A percentile compares a stretch with the other conserved stretches of the same genome.
Conservation (phyloP, 257 asterid genomes). For the Paraleonurus japonicus region DNA sequence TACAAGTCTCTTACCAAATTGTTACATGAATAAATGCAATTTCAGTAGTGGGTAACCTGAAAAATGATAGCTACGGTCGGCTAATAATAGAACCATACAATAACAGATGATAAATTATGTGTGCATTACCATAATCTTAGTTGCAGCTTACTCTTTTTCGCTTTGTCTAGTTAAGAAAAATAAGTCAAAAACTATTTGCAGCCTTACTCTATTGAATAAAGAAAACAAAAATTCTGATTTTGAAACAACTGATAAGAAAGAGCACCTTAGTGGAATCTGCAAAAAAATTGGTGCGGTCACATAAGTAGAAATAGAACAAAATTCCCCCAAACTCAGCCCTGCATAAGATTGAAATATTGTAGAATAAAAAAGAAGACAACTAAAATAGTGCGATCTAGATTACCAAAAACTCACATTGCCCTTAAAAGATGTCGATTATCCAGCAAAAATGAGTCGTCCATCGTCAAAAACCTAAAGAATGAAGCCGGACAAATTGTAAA, state of each 20-base stretch:
- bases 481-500: constrained; percentile 19
- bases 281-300: constrained; percentile 77
- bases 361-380: constrained; percentile 18
- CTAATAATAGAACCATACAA: neutral
- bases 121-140: neutral
- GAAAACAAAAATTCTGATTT: neutral
- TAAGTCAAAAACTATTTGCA: neutral
- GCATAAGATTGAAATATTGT: constrained; percentile 29
- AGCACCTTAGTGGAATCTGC: constrained; percentile 81
- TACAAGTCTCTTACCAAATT: neutral
- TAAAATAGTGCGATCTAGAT: neutral
- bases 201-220: neutral
- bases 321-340: constrained; percentile 90
- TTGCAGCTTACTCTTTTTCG: neutral
- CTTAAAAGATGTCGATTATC: constrained; percentile 44
- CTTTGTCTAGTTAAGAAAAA: constrained; percentile 1
- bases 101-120: neutral
- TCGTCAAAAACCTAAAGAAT: constrained; percentile 37
- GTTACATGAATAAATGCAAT: neutral
- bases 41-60: neutral
- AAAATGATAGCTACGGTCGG: constrained; percentile 14
- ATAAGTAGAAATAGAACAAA: constrained; percentile 69
- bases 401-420: constrained; percentile 42
- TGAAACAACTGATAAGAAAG: constrained; percentile 26
- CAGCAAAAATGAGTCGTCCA: constrained; percentile 47